Conservation (phyloP, 1,139 yeast species). For the Candida smagusa region DNA sequence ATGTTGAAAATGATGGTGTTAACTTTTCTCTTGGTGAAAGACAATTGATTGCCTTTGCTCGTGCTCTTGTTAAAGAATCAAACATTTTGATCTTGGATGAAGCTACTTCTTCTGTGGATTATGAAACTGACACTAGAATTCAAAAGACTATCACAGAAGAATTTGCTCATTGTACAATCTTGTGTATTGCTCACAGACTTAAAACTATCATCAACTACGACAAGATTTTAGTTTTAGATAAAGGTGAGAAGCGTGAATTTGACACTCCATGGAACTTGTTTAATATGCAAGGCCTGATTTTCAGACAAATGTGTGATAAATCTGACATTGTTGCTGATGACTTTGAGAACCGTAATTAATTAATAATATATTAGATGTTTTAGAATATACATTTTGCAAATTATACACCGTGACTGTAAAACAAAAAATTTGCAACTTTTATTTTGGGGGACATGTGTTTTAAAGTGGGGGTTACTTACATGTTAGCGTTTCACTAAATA, state of each 20-base stretch:
- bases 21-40: conserved; percentile 42
- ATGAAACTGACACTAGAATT: conserved; percentile 38
- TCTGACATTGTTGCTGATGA: conserved; percentile 18
- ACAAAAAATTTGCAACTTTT: no score
- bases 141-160: conserved; percentile 33
- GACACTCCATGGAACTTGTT: conserved; percentile 26
- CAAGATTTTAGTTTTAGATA: conserved; percentile 34
- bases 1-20: conserved; percentile 38
- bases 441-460: no score
- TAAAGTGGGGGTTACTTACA: no score
- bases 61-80: conserved; percentile 37
- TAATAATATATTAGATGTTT: background rate
- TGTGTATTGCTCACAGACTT: conserved; percentile 41
- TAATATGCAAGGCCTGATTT: conserved; percentile 21
- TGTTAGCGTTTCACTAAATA: no score
- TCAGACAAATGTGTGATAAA: conserved; percentile 33
- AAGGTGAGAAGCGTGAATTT: conserved; percentile 24
- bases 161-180: conserved; percentile 34
- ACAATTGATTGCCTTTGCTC: conserved; percentile 39
- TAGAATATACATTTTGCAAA: no score
- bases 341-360: conserved; percentile 6
- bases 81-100: conserved; percentile 40
- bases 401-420: no score
- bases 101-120: conserved; percentile 43
- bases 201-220: conserved; percentile 39